These are phyloP conservation scores for Diaporthe ilicicola DNA, from an alignment of 2,329 filamentous ascomycete species.

Conservation along the genomic window DNA sequence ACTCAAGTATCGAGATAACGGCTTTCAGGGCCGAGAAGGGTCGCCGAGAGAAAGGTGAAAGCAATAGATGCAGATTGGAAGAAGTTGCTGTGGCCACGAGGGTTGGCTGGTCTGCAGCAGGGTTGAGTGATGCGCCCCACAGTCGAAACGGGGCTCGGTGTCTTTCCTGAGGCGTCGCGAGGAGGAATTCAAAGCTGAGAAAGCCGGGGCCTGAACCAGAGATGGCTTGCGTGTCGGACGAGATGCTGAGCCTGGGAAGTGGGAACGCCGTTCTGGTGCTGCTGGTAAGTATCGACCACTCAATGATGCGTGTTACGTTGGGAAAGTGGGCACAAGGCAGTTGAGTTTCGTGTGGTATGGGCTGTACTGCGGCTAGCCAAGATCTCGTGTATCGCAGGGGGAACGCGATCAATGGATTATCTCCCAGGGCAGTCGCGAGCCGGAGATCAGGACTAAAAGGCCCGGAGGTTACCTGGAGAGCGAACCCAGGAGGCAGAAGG, in stretches of 20 bases:
- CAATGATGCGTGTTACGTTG: neutral
- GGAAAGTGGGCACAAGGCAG: neutral
- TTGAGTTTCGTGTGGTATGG: neutral
- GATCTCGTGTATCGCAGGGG: neutral
- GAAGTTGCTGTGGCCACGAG: neutral
- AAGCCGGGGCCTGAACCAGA: neutral
- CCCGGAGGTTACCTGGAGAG: neutral
- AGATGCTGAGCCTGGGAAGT: neutral
- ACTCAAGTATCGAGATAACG: neutral
- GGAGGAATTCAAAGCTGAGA: neutral
- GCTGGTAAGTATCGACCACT: neutral
- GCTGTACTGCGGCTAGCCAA: neutral
- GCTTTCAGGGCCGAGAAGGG: neutral
- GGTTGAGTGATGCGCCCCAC: constrained; percentile 1
- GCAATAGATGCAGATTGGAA: neutral
- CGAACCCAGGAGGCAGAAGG: neutral
- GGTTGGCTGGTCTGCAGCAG: neutral
- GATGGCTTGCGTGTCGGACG: neutral
- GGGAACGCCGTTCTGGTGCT: neutral
- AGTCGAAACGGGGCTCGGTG: neutral
- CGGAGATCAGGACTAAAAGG: constrained; percentile 12
- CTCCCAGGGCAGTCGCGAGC: neutral
- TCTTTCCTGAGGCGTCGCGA: neutral
- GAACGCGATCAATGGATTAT: neutral
- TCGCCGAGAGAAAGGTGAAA: neutral